Percentiles rank a stretch among this genome's conserved stretches.
These are phyloP conservation scores for Phytopythium cucurbitacearum DNA, from an alignment of 352 stramenopile genomes.

Conservation along the genomic window DNA sequence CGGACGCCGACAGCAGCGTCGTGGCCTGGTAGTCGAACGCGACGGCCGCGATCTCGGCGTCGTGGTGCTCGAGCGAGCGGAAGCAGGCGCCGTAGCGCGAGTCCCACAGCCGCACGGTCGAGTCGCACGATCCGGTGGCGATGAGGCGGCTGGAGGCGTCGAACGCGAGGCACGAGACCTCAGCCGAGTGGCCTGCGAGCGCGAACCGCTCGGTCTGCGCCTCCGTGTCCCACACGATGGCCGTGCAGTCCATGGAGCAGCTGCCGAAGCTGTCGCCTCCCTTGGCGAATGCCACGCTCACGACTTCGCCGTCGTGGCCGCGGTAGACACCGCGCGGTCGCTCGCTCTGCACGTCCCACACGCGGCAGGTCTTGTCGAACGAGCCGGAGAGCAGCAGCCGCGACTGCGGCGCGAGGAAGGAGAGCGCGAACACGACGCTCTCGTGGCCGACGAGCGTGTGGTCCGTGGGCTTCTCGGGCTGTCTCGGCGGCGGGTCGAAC, in stretches of 20 bases:
- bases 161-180: slow-evolving; percentile 70
- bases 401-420: slow-evolving; percentile 53
- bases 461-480: slow-evolving; percentile 21
- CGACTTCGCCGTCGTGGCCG: slow-evolving; percentile 58
- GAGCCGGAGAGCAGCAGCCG: slow-evolving; percentile 58
- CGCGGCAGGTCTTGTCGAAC: slow-evolving; percentile 74
- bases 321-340: slow-evolving; percentile 32
- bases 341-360: slow-evolving; percentile 52
- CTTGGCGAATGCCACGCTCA: slow-evolving; percentile 38
- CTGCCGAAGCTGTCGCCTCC: slow-evolving; percentile 44
- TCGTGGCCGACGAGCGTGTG: slow-evolving; percentile 49
- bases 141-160: slow-evolving; percentile 35
- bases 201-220: slow-evolving; percentile 37
- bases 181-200: slow-evolving; percentile 50
- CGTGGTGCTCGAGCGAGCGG: slow-evolving; percentile 54
- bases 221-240: slow-evolving; percentile 62
- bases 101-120: slow-evolving; percentile 71
- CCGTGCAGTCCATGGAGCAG: slow-evolving; percentile 67
- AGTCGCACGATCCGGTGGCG: slow-evolving; percentile 61
- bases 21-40: slow-evolving; percentile 58
- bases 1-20: slow-evolving; percentile 49
- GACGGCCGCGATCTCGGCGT: slow-evolving; percentile 54
- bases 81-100: slow-evolving; percentile 66
- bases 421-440: slow-evolving; percentile 59
- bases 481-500: slow-evolving; percentile 13